These are phyloP conservation scores for Eremochloa ophiuroides DNA, from an alignment of 176 grass and related monocot species.

Conservation along the genomic window DNA sequence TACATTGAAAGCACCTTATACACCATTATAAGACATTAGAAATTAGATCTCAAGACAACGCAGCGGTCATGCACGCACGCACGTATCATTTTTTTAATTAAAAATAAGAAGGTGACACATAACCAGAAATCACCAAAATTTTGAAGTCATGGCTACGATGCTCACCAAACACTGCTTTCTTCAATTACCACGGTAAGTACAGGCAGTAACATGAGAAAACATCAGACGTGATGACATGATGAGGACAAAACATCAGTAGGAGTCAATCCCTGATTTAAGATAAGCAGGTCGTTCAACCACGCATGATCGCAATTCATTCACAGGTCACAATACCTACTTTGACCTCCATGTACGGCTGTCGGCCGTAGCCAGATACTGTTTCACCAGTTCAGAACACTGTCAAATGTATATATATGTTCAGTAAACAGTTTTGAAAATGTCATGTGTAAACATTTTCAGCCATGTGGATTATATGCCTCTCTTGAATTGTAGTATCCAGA, in stretches of 20 bases:
- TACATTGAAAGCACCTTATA: background rate
- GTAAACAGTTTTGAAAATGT: too few relatives aligned
- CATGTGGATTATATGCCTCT: too few relatives aligned
- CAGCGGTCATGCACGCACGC: background rate
- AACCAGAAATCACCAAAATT: background rate
- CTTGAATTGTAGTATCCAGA: too few relatives aligned
- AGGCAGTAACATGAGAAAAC: background rate
- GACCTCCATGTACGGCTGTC: background rate
- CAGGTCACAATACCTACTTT: too few relatives aligned
- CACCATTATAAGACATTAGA: background rate
- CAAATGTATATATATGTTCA: background rate
- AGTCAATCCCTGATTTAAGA: too few relatives aligned
- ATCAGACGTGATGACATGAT: background rate
- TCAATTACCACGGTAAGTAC: background rate
- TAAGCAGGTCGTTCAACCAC: too few relatives aligned
- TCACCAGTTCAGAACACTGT: background rate
- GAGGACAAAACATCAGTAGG: too few relatives aligned
- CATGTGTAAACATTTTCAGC: too few relatives aligned
- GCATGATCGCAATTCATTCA: too few relatives aligned
- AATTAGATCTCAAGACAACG: background rate
- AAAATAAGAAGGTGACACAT: background rate
- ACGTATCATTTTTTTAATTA: background rate
- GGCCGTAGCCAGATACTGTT: background rate
- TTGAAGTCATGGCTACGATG: background rate
- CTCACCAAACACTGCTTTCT: background rate